These are phyloP conservation scores for Zoysia pacifica DNA, from an alignment of 176 grass and related monocot genomes.

Conservation along the genomic window DNA sequence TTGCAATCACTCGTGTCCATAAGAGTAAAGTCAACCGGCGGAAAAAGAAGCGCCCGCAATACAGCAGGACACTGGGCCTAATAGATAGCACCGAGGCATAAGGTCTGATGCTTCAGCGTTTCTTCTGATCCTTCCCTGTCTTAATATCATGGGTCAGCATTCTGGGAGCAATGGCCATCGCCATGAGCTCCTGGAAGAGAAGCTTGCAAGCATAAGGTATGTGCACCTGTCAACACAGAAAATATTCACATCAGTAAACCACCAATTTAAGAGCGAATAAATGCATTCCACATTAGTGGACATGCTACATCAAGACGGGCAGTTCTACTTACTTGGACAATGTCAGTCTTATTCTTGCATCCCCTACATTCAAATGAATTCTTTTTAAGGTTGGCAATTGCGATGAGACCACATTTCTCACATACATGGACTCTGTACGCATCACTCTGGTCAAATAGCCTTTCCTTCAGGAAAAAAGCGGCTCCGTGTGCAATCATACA, in stretches of 20 bases:
- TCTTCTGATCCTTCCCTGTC: conserved; percentile 67
- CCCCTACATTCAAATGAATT: conserved; percentile 92
- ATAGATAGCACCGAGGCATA: neutral
- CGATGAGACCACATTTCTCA: conserved; percentile 92
- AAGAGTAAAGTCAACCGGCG: neutral
- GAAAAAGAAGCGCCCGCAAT: neutral
- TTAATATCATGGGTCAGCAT: conserved; percentile 79
- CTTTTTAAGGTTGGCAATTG: conserved; percentile 98
- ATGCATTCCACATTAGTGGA: neutral
- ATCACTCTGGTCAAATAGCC: conserved; percentile 95
- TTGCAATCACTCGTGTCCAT: neutral
- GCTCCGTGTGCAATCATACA: conserved; percentile 99
- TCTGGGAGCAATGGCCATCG: conserved; percentile 91
- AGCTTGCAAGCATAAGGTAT: conserved; percentile 95
- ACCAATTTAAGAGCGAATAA: neutral
- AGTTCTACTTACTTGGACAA: conserved; percentile 74
- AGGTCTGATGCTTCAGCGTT: conserved; percentile 36
- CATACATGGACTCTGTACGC: conserved; percentile 98
- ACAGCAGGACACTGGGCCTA: neutral
- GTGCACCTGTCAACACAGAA: conserved; percentile 53
- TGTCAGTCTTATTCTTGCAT: conserved; percentile 99
- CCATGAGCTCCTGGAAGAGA: conserved; percentile 93
- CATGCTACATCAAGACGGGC: neutral
- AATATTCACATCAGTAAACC: conserved; percentile 5
- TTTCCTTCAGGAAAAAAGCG: conserved; percentile 95